Percentiles rank a stretch among this genome's conserved stretches.
These are phyloP conservation scores for Santalum album DNA, from an alignment of 164 flowering plant genomes.

Conservation along the genomic window DNA sequence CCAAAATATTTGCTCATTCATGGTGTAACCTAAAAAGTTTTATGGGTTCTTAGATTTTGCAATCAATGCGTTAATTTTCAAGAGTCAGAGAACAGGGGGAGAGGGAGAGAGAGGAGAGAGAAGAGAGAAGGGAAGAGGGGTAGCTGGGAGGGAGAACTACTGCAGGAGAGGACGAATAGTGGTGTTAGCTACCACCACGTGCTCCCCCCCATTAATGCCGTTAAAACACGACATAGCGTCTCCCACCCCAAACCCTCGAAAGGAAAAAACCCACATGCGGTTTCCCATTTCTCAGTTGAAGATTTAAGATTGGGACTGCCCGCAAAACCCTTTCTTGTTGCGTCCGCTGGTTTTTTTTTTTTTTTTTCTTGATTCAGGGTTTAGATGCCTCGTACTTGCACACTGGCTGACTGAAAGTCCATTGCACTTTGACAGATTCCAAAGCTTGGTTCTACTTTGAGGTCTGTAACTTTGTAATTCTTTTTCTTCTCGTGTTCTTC, in stretches of 20 bases:
- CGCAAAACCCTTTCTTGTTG: background rate
- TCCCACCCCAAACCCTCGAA: conserved; percentile 10
- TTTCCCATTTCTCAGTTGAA: background rate
- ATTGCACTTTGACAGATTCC: background rate
- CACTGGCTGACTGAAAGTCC: conserved; percentile 1
- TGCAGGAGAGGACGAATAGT: background rate
- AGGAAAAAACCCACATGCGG: too few relatives aligned
- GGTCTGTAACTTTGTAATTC: too few relatives aligned
- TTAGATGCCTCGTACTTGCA: conserved; percentile 2
- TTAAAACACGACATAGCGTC: conserved; percentile 12
- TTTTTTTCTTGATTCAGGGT: background rate
- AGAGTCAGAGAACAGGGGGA: too few relatives aligned
- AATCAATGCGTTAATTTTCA: too few relatives aligned
- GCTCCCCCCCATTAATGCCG: conserved; percentile 39
- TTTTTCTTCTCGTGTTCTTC: too few relatives aligned
- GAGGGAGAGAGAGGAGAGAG: background rate
- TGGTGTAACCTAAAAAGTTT: too few relatives aligned
- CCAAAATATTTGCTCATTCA: background rate
- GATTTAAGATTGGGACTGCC: background rate
- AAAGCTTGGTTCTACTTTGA: too few relatives aligned
- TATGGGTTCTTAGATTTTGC: too few relatives aligned
- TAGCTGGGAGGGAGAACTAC: conserved; percentile 41
- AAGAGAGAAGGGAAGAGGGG: conserved; percentile 8
- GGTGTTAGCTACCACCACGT: conserved; percentile 12
- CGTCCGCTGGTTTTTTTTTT: background rate